These are phyloP conservation scores for Antitrichia curtipendula DNA, from an alignment of 225 moss, liverwort and hornwort genomes.

Conservation along the genomic window DNA sequence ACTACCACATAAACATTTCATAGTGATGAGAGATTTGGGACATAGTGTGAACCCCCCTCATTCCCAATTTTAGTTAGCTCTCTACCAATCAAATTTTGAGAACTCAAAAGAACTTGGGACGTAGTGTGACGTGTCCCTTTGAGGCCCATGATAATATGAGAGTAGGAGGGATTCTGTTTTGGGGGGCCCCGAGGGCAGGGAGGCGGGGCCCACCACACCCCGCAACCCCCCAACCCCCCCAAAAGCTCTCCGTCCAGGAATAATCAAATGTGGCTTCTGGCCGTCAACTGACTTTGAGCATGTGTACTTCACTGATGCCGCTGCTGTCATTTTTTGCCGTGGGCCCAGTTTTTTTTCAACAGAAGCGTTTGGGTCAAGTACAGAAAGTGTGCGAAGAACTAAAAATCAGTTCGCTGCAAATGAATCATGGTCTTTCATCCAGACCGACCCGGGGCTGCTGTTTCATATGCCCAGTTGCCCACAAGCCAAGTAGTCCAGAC, in stretches of 20 bases:
- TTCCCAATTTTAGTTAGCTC: neutral
- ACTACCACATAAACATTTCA: accelerated
- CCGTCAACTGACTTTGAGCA: neutral
- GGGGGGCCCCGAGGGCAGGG: too few species aligned
- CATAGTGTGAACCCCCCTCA: neutral
- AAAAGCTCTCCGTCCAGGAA: too few species aligned
- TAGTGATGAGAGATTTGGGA: neutral
- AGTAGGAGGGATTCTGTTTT: too few species aligned
- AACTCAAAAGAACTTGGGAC: accelerated
- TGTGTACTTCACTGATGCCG: neutral
- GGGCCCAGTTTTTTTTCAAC: neutral
- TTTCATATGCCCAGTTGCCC: too few species aligned
- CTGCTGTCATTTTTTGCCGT: neutral
- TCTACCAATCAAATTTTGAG: neutral
- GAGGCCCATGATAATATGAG: too few species aligned
- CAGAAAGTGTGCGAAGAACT: neutral
- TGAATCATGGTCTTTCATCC: neutral
- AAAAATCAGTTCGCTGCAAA: neutral
- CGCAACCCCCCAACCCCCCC: too few species aligned
- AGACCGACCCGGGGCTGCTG: too few species aligned
- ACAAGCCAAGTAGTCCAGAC: neutral
- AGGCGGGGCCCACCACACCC: neutral
- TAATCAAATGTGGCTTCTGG: neutral
- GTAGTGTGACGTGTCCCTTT: accelerated
- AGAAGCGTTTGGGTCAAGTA: neutral